A percentile compares a stretch with the other conserved stretches of the same genome.
Conservation (phyloP, 768 basidiomycete genomes). For the Gelatoporia subvermispora region DNA sequence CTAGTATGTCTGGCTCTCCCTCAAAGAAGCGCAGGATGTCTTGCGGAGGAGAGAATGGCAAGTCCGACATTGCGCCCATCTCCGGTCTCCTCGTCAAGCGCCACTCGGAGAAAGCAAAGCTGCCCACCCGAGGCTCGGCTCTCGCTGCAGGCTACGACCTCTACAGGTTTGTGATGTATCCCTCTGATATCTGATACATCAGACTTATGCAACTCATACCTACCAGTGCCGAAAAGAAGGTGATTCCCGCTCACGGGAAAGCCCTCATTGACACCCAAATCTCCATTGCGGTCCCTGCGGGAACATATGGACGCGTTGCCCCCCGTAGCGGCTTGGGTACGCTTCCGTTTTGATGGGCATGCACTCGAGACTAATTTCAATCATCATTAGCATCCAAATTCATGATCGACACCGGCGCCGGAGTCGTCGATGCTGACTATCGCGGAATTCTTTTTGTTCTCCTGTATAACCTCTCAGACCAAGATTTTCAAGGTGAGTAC, state of each 20-base stretch:
- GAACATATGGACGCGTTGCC: conserved; percentile 95
- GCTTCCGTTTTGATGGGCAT: conserved; percentile 18
- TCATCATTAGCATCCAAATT: conserved; percentile 77
- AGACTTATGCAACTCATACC: neutral
- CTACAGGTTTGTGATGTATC: conserved; percentile 64
- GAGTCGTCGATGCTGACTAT: conserved; percentile 96
- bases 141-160: conserved; percentile 94
- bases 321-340: conserved; percentile 92
- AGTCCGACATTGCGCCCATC: conserved; percentile 31
- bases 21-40: conserved; percentile 63
- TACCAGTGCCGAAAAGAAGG: conserved; percentile 75
- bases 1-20: conserved; percentile 12
- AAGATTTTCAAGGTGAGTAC: conserved; percentile 74
- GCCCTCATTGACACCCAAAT: conserved; percentile 89
- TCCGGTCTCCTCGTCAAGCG: conserved; percentile 75
- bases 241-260: conserved; percentile 85
- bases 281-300: conserved; percentile 88
- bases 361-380: neutral
- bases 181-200: too few species aligned
- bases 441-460: conserved; percentile 87
- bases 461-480: conserved; percentile 87
- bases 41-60: conserved; percentile 25
- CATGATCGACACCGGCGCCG: conserved; percentile 97
- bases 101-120: conserved; percentile 71
- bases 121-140: conserved; percentile 83